These are phyloP conservation scores for Pseudevernia furfuracea DNA, from an alignment of 495 filamentous ascomycete species.

Conservation along the genomic window DNA sequence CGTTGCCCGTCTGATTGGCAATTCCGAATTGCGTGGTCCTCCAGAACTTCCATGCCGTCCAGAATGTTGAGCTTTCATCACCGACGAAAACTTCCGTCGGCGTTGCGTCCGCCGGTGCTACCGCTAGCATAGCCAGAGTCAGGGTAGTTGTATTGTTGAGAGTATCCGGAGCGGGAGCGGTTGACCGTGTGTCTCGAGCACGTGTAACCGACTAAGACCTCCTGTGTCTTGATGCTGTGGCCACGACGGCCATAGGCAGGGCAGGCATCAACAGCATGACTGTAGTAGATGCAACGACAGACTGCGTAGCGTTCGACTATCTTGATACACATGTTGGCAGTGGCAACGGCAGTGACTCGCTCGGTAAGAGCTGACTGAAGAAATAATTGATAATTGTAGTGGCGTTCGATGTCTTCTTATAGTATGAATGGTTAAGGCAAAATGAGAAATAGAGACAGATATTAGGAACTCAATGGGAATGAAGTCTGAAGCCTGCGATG, in stretches of 20 bases:
- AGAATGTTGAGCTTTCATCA: conserved; percentile 21
- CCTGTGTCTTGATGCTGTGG: conserved; percentile 63
- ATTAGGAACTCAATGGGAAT: conserved; percentile 10
- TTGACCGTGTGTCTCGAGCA: conserved; percentile 55
- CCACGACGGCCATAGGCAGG: conserved; percentile 60
- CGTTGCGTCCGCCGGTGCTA: conserved; percentile 21
- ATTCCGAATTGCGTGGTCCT: conserved; percentile 24
- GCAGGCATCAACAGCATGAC: conserved; percentile 71
- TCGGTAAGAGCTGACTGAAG: background rate
- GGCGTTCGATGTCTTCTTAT: background rate
- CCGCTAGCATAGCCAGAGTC: conserved; percentile 51
- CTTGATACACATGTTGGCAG: conserved; percentile 60
- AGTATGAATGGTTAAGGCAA: conserved; percentile 1
- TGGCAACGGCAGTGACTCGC: background rate
- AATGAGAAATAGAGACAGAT: conserved; percentile 10
- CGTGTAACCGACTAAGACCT: conserved; percentile 71
- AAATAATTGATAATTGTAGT: background rate
- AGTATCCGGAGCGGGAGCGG: conserved; percentile 27
- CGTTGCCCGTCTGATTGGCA: conserved; percentile 15
- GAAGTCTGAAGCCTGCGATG: conserved; percentile 23
- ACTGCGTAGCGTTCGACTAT: conserved; percentile 69
- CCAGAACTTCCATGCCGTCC: conserved; percentile 26
- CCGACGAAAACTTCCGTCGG: conserved; percentile 26
- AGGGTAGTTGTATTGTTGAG: conserved; percentile 30
- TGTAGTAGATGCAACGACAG: conserved; percentile 75